Percentiles rank a stretch among this genome's conserved stretches.
Evolutionary conservation across 1,284 basidiomycete genomes (phyloP).

Genomic region (Heliocybe sulcata): DNA sequence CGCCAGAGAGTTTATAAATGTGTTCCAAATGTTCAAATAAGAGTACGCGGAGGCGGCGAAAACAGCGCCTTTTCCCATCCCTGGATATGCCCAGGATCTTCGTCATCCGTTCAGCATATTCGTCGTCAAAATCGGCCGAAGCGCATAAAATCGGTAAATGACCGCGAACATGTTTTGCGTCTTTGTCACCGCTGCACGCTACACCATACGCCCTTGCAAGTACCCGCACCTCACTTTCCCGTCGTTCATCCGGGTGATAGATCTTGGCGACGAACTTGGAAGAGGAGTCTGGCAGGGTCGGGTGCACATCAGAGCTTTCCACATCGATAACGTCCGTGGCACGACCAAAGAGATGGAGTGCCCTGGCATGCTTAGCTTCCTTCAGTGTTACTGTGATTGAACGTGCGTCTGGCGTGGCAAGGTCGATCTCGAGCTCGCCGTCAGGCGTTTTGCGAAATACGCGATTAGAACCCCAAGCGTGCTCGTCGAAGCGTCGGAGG

Average conservation of each 20-base stretch:
- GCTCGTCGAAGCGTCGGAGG: conserved; percentile 3
- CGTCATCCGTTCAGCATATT: conserved; percentile 5
- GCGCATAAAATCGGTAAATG: conserved; percentile 15
- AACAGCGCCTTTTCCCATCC: conserved; percentile 1
- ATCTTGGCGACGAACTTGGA: conserved; percentile 11
- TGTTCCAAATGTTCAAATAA: conserved; percentile 9
- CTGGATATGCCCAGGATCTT: conserved; percentile 1
- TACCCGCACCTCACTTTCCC: conserved; percentile 10
- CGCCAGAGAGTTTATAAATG: conserved; percentile 9
- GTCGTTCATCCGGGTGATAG: conserved; percentile 12
- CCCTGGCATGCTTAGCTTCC: neutral
- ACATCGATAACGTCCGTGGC: neutral
- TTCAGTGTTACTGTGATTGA: neutral
- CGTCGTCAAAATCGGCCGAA: conserved; percentile 2
- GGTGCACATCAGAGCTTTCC: neutral
- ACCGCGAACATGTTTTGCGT: conserved; percentile 2
- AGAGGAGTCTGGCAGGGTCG: neutral
- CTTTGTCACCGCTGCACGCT: conserved; percentile 4
- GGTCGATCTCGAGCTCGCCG: neutral
- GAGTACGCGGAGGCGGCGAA: conserved; percentile 6
- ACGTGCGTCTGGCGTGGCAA: neutral
- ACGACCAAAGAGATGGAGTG: neutral
- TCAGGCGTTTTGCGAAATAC: neutral
- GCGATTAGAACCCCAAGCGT: conserved; percentile 2
- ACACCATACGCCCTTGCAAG: conserved; percentile 9